These are phyloP conservation scores for Cyclotella choctawhatcheeana DNA, from an alignment of 108 stramenopile species.

Conservation along the genomic window DNA sequence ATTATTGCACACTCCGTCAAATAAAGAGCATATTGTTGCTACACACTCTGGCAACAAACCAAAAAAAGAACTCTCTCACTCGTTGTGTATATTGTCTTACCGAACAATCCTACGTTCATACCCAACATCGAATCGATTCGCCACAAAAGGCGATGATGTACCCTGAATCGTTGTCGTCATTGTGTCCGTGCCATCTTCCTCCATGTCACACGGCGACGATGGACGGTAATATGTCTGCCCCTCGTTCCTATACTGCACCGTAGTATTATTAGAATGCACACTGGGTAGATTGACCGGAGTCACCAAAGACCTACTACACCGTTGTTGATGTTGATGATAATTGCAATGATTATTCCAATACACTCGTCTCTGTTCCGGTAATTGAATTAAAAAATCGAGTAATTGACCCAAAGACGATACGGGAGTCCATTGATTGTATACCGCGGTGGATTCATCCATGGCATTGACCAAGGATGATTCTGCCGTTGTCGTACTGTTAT, in stretches of 20 bases:
- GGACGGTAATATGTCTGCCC: not conserved
- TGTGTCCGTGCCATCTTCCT: constrained; percentile 8
- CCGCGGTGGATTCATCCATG: no score
- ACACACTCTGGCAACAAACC: not conserved
- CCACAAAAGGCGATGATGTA: constrained; percentile 29
- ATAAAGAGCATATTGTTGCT: not conserved
- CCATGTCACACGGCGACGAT: constrained; percentile 26
- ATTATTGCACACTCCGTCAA: not conserved
- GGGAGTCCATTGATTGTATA: no score
- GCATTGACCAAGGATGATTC: no score
- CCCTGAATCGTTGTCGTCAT: constrained; percentile 3
- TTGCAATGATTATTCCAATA: no score
- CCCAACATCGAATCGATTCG: constrained; percentile 54
- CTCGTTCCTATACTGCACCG: not conserved
- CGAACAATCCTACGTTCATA: constrained; percentile 34
- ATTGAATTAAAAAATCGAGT: no score
- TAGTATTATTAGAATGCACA: not conserved
- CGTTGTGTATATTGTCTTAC: not conserved
- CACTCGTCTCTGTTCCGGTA: no score
- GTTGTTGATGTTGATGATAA: no score
- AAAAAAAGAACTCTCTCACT: not conserved
- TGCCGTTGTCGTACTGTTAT: no score
- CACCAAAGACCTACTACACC: no score
- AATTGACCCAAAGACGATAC: no score
- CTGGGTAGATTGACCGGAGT: no score